Conservation (phyloP, 495 filamentous ascomycete genomes). For the Aspergillus avenaceus region DNA sequence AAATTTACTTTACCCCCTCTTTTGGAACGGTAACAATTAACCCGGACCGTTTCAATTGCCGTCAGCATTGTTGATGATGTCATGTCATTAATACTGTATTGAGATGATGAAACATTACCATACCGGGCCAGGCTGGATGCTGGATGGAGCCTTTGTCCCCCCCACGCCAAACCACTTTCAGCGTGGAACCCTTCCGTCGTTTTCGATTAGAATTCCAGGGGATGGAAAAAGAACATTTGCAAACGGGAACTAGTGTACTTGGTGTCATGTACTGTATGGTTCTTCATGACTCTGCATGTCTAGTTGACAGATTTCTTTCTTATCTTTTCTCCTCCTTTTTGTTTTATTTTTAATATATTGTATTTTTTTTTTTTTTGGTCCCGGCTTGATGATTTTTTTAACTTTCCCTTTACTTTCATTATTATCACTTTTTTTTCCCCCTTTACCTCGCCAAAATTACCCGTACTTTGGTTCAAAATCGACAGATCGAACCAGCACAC, state of each 20-base stretch:
- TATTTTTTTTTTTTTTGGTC: too few species aligned
- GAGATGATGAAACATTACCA: not conserved
- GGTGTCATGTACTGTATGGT: too few species aligned
- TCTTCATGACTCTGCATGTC: too few species aligned
- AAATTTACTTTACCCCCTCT: too few species aligned
- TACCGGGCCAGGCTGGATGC: slow-evolving; percentile 1
- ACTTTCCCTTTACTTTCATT: too few species aligned
- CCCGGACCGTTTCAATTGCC: not conserved
- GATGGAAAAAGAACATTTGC: not conserved
- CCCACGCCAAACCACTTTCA: slow-evolving; percentile 6
- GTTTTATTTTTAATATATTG: too few species aligned
- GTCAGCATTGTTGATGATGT: not conserved
- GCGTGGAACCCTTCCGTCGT: not conserved
- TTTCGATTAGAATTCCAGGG: not conserved
- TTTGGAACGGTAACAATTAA: not conserved
- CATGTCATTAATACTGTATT: not conserved
- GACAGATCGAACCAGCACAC: not conserved
- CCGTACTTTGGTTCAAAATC: not conserved
- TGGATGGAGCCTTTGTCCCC: slow-evolving; percentile 1
- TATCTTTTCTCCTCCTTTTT: not conserved
- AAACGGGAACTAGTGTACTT: too few species aligned
- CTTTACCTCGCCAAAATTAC: not conserved
- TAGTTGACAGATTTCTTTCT: not conserved
- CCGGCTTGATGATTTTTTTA: too few species aligned
- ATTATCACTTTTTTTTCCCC: too few species aligned